phyloP scores from a whole-genome alignment of 2,329 filamentous ascomycete species.

The Ceratocystis huliohia region DNA sequence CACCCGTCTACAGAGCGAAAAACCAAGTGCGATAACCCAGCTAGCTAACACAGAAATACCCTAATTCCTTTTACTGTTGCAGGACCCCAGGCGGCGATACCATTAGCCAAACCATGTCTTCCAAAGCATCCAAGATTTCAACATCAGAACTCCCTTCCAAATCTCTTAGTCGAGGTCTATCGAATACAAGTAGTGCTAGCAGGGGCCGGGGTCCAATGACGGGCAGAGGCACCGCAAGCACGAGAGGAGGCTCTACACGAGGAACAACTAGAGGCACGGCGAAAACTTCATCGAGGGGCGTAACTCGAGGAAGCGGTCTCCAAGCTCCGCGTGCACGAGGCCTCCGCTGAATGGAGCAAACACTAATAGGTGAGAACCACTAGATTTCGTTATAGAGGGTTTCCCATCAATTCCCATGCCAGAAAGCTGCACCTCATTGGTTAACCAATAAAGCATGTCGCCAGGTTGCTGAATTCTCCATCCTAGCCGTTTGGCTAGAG shows the following conservation, averaged over 20 bases:
- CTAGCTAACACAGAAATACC: background rate
- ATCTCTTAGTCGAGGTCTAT: slow-evolving; percentile 36
- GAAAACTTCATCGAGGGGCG: slow-evolving; percentile 15
- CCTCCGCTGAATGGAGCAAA: slow-evolving; percentile 23
- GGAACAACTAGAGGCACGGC: slow-evolving; percentile 20
- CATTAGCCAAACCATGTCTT: slow-evolving; percentile 63
- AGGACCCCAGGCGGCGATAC: slow-evolving; percentile 89
- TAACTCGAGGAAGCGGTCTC: slow-evolving; percentile 36
- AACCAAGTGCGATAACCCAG: background rate
- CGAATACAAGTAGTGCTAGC: background rate
- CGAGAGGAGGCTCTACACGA: slow-evolving; percentile 20
- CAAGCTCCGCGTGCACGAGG: slow-evolving; percentile 36
- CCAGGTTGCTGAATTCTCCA: background rate
- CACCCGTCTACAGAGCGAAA: background rate
- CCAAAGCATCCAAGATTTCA: slow-evolving; percentile 37
- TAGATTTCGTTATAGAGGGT: background rate
- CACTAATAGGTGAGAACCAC: background rate
- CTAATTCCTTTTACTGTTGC: slow-evolving; percentile 22
- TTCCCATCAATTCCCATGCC: background rate
- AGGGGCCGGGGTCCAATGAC: slow-evolving; percentile 31
- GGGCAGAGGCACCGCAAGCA: slow-evolving; percentile 16
- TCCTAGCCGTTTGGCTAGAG: background rate
- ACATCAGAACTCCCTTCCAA: slow-evolving; percentile 31
- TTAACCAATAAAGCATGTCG: background rate
- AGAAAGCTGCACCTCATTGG: too few relatives aligned